These are phyloP conservation scores for Leishmania martiniquensis DNA, from an alignment of 208 protist species.

Conservation along the genomic window DNA sequence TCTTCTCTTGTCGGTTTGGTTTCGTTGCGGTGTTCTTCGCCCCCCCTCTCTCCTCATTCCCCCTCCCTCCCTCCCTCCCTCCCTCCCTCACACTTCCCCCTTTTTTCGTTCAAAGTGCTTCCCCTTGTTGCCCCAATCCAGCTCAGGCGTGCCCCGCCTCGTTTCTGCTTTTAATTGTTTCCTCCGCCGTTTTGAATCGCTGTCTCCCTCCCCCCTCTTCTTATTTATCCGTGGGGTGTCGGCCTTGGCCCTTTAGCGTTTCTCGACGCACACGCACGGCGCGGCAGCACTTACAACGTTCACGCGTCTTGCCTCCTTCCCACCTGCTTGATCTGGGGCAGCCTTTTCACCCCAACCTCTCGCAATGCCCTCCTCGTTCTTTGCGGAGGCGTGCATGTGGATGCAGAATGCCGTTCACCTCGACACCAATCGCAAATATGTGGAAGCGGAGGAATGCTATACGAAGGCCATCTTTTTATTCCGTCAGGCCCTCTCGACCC, in stretches of 20 bases:
- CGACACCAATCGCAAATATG: constrained; percentile 45
- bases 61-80: background rate
- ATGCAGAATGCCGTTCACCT: constrained; percentile 63
- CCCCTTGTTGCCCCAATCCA: background rate
- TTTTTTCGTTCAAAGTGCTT: background rate
- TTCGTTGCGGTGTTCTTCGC: background rate
- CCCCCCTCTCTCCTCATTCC: background rate
- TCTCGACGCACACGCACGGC: background rate
- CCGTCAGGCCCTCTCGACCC: constrained; percentile 36
- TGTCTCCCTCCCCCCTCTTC: background rate
- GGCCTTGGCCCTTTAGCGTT: background rate
- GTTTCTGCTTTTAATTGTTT: constrained; percentile 15
- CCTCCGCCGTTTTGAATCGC: constrained; percentile 2
- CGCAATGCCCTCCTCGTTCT: constrained; percentile 25
- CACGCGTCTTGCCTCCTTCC: background rate
- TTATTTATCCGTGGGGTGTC: background rate
- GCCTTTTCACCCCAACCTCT: no score
- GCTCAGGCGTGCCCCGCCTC: background rate
- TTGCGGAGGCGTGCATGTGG: constrained; percentile 26
- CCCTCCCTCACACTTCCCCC: background rate
- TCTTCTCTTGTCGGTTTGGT: background rate
- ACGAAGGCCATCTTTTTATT: constrained; percentile 57
- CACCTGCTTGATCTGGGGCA: background rate
- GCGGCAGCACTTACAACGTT: background rate
- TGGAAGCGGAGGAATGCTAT: constrained; percentile 80